These are phyloP conservation scores for Aegilops bicornis DNA, from an alignment of 176 grass and related monocot genomes.

Conservation along the genomic window DNA sequence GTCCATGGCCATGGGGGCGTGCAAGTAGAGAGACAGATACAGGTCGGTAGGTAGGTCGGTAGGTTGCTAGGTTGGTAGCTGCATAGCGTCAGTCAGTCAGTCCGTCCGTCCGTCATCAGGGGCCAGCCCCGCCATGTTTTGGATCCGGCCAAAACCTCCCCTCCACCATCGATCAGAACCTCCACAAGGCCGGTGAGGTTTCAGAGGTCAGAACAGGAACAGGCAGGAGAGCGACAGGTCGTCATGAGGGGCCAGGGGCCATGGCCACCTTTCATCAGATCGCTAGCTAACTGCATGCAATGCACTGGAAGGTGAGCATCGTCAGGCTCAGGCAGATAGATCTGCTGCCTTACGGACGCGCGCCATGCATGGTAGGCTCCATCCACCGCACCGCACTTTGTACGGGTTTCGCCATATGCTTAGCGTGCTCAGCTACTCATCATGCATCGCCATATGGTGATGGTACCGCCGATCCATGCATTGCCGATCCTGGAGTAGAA, in stretches of 20 bases:
- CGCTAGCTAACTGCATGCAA: not conserved
- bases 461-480: no score
- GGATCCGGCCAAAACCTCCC: slow-evolving; percentile 15
- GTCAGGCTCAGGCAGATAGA: not conserved
- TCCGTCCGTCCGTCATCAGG: not conserved
- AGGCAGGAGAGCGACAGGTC: not conserved
- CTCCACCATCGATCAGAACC: not conserved
- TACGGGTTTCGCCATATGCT: not conserved
- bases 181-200: not conserved
- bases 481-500: no score
- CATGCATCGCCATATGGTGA: not conserved
- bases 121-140: not conserved
- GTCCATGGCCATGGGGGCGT: not conserved
- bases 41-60: not conserved
- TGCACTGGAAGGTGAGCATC: not conserved
- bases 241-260: no score
- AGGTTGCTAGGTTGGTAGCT: not conserved
- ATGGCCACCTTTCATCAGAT: no score
- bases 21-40: slow-evolving; percentile 7
- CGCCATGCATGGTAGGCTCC: not conserved
- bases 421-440: not conserved
- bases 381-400: slow-evolving; percentile 4
- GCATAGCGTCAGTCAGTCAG: not conserved
- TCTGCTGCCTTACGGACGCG: not conserved
- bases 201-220: not conserved